Conservation (phyloP, 441 rosid genomes). For the Populus hybrid region DNA sequence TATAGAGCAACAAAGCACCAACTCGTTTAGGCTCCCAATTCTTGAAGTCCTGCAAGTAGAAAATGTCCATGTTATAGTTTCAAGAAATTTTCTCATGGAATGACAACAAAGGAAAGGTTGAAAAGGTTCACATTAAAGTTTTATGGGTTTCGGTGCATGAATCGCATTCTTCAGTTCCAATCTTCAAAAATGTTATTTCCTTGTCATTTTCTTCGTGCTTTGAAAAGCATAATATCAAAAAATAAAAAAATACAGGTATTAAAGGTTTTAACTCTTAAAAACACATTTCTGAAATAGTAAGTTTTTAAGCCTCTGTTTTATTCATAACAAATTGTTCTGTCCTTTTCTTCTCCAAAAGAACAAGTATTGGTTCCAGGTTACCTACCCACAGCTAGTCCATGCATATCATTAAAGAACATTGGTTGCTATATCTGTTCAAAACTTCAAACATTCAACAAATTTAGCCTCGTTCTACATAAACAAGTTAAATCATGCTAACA, state of each 20-base stretch:
- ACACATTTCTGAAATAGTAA: neutral
- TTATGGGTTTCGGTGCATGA: neutral
- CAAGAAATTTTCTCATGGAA: conserved; percentile 1
- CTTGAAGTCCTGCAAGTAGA: conserved; percentile 59
- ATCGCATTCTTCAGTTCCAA: neutral
- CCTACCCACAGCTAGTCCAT: neutral
- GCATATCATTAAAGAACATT: neutral
- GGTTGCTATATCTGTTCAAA: neutral
- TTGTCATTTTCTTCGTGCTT: neutral
- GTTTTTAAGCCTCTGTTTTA: neutral
- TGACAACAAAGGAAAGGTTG: neutral
- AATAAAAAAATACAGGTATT: no score
- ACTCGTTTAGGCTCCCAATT: conserved; percentile 73
- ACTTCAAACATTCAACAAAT: no score
- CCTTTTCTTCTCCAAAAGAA: neutral
- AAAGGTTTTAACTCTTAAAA: neutral
- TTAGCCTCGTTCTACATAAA: no score
- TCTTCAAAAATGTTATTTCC: neutral
- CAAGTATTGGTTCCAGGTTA: neutral
- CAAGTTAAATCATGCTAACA: neutral
- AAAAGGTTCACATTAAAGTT: neutral
- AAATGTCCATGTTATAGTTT: conserved; percentile 23
- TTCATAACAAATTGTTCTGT: neutral
- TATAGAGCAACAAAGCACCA: conserved; percentile 55
- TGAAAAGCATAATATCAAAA: neutral